Conservation (phyloP, 2,329 filamentous ascomycete genomes). For the Fusarium caatingaense region DNA sequence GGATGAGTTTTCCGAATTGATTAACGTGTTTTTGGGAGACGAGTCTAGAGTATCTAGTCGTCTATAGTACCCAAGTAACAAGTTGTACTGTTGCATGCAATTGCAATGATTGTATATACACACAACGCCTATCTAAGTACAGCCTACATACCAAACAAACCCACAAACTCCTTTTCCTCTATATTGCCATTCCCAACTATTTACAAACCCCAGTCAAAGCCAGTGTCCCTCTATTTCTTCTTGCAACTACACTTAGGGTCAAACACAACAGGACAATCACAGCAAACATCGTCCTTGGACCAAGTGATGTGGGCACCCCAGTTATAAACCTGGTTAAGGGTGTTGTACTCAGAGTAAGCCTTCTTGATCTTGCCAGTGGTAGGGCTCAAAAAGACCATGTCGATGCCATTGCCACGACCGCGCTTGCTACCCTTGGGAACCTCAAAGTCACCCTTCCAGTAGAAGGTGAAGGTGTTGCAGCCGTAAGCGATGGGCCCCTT, state of each 20-base stretch:
- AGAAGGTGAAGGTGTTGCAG: constrained; percentile 40
- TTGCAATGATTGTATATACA: constrained; percentile 11
- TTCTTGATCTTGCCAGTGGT: constrained; percentile 25
- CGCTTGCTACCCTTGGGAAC: constrained; percentile 8
- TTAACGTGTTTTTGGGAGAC: constrained; percentile 50
- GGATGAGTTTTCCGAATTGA: constrained; percentile 46
- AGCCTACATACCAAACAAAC: neutral
- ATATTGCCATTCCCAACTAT: constrained; percentile 1
- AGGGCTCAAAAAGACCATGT: constrained; percentile 36
- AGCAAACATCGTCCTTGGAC: constrained; percentile 34
- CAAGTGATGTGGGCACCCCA: constrained; percentile 38
- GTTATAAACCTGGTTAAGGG: constrained; percentile 39
- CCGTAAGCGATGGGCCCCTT: constrained; percentile 35
- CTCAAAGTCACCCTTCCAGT: constrained; percentile 41
- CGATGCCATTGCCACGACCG: constrained; percentile 35
- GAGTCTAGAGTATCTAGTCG: constrained; percentile 27
- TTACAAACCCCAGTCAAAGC: neutral
- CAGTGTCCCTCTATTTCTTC: neutral
- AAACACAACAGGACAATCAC: constrained; percentile 38
- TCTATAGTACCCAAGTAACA: constrained; percentile 10
- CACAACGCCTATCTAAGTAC: neutral
- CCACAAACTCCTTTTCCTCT: constrained; percentile 18
- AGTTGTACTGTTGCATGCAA: neutral
- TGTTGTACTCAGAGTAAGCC: constrained; percentile 41
- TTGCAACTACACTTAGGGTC: constrained; percentile 33